A percentile compares a stretch with the other conserved stretches of the same genome.
phyloP scores from a whole-genome alignment of 352 stramenopile species.

The Globisporangium lucens region DNA sequence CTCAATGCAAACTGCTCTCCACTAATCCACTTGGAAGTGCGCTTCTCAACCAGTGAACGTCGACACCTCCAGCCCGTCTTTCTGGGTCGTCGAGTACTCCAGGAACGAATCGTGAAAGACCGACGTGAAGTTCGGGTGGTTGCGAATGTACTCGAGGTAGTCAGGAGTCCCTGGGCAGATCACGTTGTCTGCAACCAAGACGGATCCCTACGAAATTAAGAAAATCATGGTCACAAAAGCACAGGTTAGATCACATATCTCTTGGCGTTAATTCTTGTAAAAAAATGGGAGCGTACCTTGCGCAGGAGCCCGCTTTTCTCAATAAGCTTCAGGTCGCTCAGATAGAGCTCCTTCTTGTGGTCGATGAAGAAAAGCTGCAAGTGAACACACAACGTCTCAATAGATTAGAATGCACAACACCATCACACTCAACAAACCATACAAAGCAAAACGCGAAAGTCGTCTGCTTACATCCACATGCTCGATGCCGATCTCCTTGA shows the following conservation, averaged over 20 bases:
- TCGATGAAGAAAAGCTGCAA: conserved; percentile 48
- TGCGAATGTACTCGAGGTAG: conserved; percentile 36
- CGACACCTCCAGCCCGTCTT: neutral
- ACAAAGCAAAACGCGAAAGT: neutral
- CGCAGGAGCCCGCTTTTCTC: conserved; percentile 28
- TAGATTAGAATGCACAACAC: neutral
- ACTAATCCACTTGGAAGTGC: neutral
- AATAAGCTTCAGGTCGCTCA: conserved; percentile 42
- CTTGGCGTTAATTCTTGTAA: neutral
- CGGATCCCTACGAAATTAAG: conserved; percentile 14
- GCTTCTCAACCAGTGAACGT: neutral
- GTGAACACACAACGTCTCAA: conserved; percentile 11
- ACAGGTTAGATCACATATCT: neutral
- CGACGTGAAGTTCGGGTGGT: conserved; percentile 27
- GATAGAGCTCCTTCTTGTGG: conserved; percentile 38
- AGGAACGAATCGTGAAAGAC: neutral
- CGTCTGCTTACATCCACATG: conserved; percentile 21
- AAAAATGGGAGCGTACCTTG: neutral
- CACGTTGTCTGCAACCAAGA: conserved; percentile 40
- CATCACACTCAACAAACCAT: neutral
- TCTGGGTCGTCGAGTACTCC: neutral
- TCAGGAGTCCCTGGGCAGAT: conserved; percentile 25
- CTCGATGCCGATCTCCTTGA: conserved; percentile 23
- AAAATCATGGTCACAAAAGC: neutral
- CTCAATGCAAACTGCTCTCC: neutral